Percentiles rank a stretch among this genome's conserved stretches.
Evolutionary conservation across 2,329 filamentous ascomycete species (phyloP).

Genomic region (Chaetothyriales sp.): DNA sequence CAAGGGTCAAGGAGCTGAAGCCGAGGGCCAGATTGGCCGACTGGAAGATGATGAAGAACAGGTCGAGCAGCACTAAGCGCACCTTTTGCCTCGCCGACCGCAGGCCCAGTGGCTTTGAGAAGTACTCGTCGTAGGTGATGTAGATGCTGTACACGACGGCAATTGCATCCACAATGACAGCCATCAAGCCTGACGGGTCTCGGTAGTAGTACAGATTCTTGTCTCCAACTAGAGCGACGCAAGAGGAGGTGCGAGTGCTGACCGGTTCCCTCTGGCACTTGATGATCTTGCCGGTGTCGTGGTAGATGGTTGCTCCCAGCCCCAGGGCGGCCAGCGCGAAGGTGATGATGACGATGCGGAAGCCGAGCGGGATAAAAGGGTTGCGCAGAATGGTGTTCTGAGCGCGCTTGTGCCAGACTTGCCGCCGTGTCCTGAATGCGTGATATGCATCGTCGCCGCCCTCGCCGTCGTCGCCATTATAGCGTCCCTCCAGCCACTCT

Average conservation of each 20-base stretch:
- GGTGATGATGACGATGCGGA: conserved; percentile 67
- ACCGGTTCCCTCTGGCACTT: conserved; percentile 12
- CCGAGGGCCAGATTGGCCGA: conserved; percentile 83
- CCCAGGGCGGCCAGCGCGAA: conserved; percentile 73
- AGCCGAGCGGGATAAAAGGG: conserved; percentile 70
- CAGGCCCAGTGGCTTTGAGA: conserved; percentile 78
- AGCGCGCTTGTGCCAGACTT: conserved; percentile 44
- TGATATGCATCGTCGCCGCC: conserved; percentile 35
- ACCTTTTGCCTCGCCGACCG: conserved; percentile 75
- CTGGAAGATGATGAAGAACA: conserved; percentile 96
- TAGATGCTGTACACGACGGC: conserved; percentile 84
- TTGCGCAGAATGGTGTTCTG: conserved; percentile 62
- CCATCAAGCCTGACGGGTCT: conserved; percentile 69
- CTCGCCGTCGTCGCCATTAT: conserved; percentile 36
- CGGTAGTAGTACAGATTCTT: conserved; percentile 32
- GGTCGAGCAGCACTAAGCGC: conserved; percentile 74
- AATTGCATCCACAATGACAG: conserved; percentile 75
- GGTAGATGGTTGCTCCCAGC: conserved; percentile 61
- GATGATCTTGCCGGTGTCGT: conserved; percentile 35
- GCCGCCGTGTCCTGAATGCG: conserved; percentile 38
- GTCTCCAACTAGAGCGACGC: conserved; percentile 7
- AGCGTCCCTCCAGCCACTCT: conserved; percentile 39
- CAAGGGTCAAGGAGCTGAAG: conserved; percentile 63
- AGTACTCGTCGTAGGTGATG: conserved; percentile 95
- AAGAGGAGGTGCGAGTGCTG: conserved; percentile 3